phyloP scores from a whole-genome alignment of 805 yeast species.

The Tetrapisispora pingtungensis region DNA sequence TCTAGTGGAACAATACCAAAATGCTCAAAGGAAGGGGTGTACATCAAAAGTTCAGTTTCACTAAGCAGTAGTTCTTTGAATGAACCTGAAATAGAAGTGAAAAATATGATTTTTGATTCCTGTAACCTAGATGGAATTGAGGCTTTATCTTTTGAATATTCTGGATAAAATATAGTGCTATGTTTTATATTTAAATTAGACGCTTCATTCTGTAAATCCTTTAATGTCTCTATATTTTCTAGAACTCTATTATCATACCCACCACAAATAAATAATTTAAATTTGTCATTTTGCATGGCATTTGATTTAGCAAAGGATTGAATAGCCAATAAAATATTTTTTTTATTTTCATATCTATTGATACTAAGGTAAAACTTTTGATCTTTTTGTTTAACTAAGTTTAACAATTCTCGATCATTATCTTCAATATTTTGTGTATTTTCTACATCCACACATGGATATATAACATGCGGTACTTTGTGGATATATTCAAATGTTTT shows the following conservation, averaged over 20 bases:
- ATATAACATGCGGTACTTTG: conserved; percentile 27
- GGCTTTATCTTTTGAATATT: conserved; percentile 15
- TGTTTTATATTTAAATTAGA: conserved; percentile 36
- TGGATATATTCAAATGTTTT: conserved; percentile 44
- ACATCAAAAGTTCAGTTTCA: conserved; percentile 51
- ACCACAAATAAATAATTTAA: conserved; percentile 69
- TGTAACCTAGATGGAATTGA: conserved; percentile 19
- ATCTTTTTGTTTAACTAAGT: conserved; percentile 8
- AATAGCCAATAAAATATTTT: conserved; percentile 71
- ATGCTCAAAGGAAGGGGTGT: conserved; percentile 89
- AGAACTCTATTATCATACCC: conserved; percentile 73
- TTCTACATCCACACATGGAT: conserved; percentile 58
- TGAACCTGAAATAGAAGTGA: conserved; percentile 67
- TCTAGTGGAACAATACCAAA: conserved; percentile 97
- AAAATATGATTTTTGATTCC: conserved; percentile 48
- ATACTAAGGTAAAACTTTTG: conserved; percentile 52
- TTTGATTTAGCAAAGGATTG: conserved; percentile 44
- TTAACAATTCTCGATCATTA: conserved; percentile 12
- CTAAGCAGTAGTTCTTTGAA: conserved; percentile 55
- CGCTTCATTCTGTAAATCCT: conserved; percentile 46
- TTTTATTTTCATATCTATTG: conserved; percentile 83
- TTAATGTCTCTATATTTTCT: conserved; percentile 68
- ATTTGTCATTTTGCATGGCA: conserved; percentile 21
- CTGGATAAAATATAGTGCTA: conserved; percentile 33
- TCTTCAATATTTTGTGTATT: conserved; percentile 13